Conservation (phyloP, 768 basidiomycete species). For the Xanthoconium stramineum region DNA sequence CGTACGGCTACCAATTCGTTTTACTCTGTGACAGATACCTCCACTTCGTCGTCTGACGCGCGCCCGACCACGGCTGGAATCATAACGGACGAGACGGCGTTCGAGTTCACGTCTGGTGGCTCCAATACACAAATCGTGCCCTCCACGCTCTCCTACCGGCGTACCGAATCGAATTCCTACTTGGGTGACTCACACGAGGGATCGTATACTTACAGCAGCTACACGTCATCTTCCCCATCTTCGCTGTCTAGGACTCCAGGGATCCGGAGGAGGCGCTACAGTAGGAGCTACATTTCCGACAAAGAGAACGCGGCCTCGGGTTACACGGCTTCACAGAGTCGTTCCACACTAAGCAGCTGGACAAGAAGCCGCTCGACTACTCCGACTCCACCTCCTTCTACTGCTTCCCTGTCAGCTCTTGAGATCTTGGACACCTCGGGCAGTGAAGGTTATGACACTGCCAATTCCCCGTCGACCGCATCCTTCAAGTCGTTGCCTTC, state of each 20-base stretch:
- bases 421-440: conserved; percentile 36
- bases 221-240: conserved; percentile 46
- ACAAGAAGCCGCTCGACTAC: conserved; percentile 33
- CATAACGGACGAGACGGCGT: conserved; percentile 37
- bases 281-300: conserved; percentile 42
- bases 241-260: conserved; percentile 56
- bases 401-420: conserved; percentile 24
- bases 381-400: conserved; percentile 32
- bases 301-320: conserved; percentile 50
- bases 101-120: conserved; percentile 36
- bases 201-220: conserved; percentile 32
- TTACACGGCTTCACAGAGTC: conserved; percentile 33
- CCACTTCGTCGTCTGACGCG: conserved; percentile 28
- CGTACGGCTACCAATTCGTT: conserved; percentile 30
- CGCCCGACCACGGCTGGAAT: conserved; percentile 31
- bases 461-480: conserved; percentile 41
- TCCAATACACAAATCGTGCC: conserved; percentile 45
- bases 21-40: conserved; percentile 33
- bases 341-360: conserved; percentile 33
- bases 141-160: conserved; percentile 50
- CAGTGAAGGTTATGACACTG: conserved; percentile 51
- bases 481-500: conserved; percentile 59
- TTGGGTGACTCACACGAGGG: conserved; percentile 53
- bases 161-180: conserved; percentile 53
- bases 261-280: conserved; percentile 50